These are phyloP conservation scores for Fragaria vesca DNA, from an alignment of 306 rosid species.

Conservation along the genomic window DNA sequence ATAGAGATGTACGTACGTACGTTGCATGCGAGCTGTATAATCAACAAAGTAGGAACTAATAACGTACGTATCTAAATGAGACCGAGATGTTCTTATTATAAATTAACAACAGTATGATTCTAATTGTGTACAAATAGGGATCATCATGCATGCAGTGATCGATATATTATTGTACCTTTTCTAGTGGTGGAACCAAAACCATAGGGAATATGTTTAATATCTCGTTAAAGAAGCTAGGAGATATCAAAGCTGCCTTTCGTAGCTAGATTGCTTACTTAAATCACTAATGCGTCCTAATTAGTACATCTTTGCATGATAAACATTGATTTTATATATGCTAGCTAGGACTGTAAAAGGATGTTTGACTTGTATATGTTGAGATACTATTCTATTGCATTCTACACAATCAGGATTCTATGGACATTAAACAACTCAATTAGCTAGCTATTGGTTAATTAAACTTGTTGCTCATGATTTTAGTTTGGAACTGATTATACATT, in stretches of 20 bases:
- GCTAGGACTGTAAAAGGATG: background rate
- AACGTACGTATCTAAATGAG: background rate
- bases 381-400: background rate
- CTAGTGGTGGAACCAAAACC: constrained; percentile 24
- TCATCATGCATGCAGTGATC: constrained; percentile 18
- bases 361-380: background rate
- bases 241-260: constrained; percentile 1
- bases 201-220: constrained; percentile 1
- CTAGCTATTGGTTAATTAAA: background rate
- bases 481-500: background rate
- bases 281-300: constrained; percentile 7
- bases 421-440: background rate
- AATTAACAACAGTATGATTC: background rate
- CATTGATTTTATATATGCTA: background rate
- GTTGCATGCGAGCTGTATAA: constrained; percentile 20
- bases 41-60: background rate
- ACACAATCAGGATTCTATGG: background rate
- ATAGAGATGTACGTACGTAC: background rate
- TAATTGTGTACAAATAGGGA: background rate
- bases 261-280: constrained; percentile 14
- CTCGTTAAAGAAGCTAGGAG: background rate
- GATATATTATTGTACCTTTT: constrained; percentile 16
- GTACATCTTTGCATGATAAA: background rate
- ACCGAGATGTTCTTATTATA: background rate
- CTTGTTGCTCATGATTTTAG: background rate